These are phyloP conservation scores for Trichoderma virens DNA, from an alignment of 495 filamentous ascomycete species.

Conservation along the genomic window DNA sequence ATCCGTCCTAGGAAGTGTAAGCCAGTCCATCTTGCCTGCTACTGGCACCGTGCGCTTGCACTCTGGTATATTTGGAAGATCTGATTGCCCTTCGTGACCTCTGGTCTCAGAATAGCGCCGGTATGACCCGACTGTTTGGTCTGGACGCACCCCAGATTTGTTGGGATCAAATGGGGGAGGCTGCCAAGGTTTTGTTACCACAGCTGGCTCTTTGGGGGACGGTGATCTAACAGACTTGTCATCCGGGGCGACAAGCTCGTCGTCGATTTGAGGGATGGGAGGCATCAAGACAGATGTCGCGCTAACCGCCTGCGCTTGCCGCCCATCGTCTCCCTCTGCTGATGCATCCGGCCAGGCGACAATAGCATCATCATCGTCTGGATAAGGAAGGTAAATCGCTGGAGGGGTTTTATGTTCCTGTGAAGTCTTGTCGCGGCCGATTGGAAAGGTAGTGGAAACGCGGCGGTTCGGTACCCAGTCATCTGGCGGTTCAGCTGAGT, in stretches of 20 bases:
- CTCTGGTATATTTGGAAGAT: constrained; percentile 26
- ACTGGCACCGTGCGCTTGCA: constrained; percentile 29
- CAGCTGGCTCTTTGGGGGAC: background rate
- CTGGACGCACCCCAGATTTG: constrained; percentile 15
- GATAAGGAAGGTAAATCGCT: background rate
- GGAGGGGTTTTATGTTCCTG: background rate
- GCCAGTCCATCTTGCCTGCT: constrained; percentile 27
- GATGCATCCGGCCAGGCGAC: background rate
- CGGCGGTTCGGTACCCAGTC: constrained; percentile 1
- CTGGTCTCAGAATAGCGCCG: constrained; percentile 30
- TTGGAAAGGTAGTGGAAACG: background rate
- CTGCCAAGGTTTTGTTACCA: constrained; percentile 20
- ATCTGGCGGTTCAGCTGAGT: background rate
- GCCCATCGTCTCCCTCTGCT: background rate
- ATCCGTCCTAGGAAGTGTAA: constrained; percentile 33
- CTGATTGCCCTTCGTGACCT: constrained; percentile 16
- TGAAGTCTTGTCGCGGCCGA: background rate
- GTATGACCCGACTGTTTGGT: constrained; percentile 21
- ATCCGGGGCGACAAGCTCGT: constrained; percentile 11
- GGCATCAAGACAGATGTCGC: background rate
- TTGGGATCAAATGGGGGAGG: constrained; percentile 21
- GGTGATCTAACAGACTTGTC: background rate
- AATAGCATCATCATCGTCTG: constrained; percentile 3
- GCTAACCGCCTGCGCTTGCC: background rate
- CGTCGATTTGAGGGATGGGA: background rate